A percentile compares a stretch with the other conserved stretches of the same genome.
These are phyloP conservation scores for Otatea glauca DNA, from an alignment of 176 grass and related monocot species.

Conservation along the genomic window DNA sequence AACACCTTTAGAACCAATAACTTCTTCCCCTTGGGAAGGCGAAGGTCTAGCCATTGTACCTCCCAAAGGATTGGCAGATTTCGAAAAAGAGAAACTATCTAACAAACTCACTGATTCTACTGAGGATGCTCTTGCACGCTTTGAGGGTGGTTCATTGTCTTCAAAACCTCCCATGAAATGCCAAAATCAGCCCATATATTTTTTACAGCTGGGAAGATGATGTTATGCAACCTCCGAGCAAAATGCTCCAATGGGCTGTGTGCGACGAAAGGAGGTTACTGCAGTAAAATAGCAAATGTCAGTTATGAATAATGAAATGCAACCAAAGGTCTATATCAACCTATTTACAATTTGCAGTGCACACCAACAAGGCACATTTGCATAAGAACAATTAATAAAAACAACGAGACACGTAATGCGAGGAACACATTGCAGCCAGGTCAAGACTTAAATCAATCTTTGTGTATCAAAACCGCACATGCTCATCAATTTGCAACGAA, in stretches of 20 bases:
- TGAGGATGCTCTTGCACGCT: constrained; percentile 77
- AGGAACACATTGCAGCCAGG: neutral
- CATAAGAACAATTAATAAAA: neutral
- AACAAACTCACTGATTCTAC: constrained; percentile 56
- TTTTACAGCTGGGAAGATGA: constrained; percentile 45
- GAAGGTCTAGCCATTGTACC: constrained; percentile 84
- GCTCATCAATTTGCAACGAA: neutral
- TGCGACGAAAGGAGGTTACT: constrained; percentile 25
- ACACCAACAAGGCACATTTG: neutral
- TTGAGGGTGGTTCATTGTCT: constrained; percentile 85
- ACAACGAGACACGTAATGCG: neutral
- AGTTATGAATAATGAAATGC: constrained; percentile 21
- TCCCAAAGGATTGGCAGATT: constrained; percentile 78
- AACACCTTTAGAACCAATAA: constrained; percentile 79
- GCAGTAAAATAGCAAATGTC: constrained; percentile 33
- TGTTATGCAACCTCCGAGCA: constrained; percentile 26
- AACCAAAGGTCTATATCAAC: constrained; percentile 14
- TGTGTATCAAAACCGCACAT: neutral
- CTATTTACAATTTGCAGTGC: neutral
- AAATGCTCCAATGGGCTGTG: constrained; percentile 3
- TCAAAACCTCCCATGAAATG: constrained; percentile 96
- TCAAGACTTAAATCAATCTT: neutral
- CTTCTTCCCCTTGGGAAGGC: constrained; percentile 81
- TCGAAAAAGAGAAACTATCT: constrained; percentile 57
- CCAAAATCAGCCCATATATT: constrained; percentile 80